A percentile compares a stretch with the other conserved stretches of the same genome.
Conservation (phyloP, 805 yeast genomes). For the Alloascoidea hylecoeti region DNA sequence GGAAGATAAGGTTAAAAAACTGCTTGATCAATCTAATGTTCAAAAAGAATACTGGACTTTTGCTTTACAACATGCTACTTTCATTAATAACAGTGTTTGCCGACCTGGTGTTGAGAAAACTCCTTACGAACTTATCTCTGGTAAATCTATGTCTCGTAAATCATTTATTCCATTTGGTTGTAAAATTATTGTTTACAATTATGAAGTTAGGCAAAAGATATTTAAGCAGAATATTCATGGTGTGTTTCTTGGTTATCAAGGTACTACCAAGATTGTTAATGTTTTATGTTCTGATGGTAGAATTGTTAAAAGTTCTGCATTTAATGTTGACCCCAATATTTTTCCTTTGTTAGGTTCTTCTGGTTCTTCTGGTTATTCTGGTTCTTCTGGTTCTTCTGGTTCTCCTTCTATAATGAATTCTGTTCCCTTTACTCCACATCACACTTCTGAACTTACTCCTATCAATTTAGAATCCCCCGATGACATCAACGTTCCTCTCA, state of each 20-base stretch:
- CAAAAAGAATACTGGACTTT: background rate
- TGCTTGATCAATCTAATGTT: slow-evolving; percentile 1
- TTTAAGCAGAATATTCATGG: background rate
- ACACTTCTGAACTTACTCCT: too few relatives aligned
- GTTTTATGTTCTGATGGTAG: background rate
- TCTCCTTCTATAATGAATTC: background rate
- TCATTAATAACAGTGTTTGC: background rate
- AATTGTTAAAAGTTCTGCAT: background rate
- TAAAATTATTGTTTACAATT: background rate
- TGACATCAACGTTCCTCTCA: too few relatives aligned
- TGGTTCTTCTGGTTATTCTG: background rate
- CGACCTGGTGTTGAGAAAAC: background rate
- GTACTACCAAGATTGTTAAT: background rate
- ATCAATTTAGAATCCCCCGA: too few relatives aligned
- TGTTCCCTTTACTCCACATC: too few relatives aligned
- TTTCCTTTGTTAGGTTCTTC: background rate
- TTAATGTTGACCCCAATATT: background rate
- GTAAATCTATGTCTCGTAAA: background rate
- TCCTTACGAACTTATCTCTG: background rate
- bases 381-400: background rate
- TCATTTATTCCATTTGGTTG: slow-evolving; percentile 1
- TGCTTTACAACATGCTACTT: background rate
- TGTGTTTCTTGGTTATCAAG: background rate
- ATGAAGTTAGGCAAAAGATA: background rate
- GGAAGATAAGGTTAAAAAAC: background rate